Evolutionary conservation across 2,329 filamentous ascomycete species (phyloP).

Genomic region (Fusarium sp.): DNA sequence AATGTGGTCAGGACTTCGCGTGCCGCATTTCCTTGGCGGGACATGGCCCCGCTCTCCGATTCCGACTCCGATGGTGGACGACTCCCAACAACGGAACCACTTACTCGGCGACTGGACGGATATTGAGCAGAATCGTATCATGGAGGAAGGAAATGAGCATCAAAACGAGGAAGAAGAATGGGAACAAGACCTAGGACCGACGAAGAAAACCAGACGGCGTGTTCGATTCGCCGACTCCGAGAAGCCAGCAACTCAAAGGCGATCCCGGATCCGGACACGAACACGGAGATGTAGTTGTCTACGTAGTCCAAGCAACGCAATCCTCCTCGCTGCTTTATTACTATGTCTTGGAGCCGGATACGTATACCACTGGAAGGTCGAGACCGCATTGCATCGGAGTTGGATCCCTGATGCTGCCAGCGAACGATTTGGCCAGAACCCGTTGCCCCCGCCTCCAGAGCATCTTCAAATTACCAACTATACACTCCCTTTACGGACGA

Average conservation of each 20-base stretch:
- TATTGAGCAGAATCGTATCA: conserved; percentile 8
- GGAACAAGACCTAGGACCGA: not conserved
- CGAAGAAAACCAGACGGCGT: not conserved
- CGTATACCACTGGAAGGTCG: conserved; percentile 56
- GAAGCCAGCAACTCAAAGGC: conserved; percentile 4
- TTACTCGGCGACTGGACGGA: conserved; percentile 36
- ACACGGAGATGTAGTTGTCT: conserved; percentile 18
- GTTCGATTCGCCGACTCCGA: conserved; percentile 10
- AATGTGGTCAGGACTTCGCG: conserved; percentile 20
- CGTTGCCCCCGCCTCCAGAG: conserved; percentile 56
- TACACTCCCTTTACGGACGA: conserved; percentile 66
- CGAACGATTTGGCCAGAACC: conserved; percentile 58
- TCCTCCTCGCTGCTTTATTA: conserved; percentile 50
- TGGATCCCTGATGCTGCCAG: conserved; percentile 62
- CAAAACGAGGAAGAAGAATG: not conserved
- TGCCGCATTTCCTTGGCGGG: conserved; percentile 22
- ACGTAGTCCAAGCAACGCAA: conserved; percentile 35
- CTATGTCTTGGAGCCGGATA: conserved; percentile 44
- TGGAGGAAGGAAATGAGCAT: not conserved
- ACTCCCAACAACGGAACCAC: conserved; percentile 22
- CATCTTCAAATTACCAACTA: conserved; percentile 58
- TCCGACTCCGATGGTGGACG: conserved; percentile 1
- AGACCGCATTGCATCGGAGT: conserved; percentile 54
- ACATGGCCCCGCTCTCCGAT: conserved; percentile 22
- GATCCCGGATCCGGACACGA: not conserved